Evolutionary conservation across 2,329 filamentous ascomycete species (phyloP).

Genomic region (Aschersonia sp.): DNA sequence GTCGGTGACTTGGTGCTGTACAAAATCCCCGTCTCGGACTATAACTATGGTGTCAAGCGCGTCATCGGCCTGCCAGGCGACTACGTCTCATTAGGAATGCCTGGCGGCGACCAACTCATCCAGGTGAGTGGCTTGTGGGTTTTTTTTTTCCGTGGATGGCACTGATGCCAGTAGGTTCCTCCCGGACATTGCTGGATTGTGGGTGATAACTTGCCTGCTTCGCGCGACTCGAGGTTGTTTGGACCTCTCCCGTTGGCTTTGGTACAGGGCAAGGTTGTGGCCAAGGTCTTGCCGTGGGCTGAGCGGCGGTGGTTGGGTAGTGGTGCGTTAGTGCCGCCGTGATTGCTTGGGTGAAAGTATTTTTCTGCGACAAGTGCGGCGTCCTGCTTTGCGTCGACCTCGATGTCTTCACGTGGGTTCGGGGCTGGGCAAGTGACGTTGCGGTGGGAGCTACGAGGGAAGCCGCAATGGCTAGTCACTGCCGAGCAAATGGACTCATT

Average conservation of each 20-base stretch:
- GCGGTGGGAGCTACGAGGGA: no score
- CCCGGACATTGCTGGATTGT: constrained; percentile 83
- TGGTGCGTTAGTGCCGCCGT: constrained; percentile 20
- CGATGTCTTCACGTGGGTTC: no score
- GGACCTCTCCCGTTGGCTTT: constrained; percentile 78
- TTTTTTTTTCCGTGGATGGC: not conserved
- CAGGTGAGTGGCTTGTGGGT: constrained; percentile 34
- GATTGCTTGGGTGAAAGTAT: not conserved
- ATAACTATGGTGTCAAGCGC: constrained; percentile 58
- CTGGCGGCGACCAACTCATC: constrained; percentile 44
- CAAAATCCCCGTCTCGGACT: constrained; percentile 54
- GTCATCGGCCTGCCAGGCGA: constrained; percentile 65
- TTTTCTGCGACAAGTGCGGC: no score
- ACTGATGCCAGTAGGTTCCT: constrained; percentile 47
- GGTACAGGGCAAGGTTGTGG: constrained; percentile 70
- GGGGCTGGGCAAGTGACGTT: no score
- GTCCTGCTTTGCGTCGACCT: no score
- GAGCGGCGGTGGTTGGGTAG: constrained; percentile 36
- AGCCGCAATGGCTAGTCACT: no score
- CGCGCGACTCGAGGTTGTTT: constrained; percentile 74
- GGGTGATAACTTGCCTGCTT: constrained; percentile 76
- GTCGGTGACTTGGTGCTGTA: constrained; percentile 83
- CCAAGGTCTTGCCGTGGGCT: constrained; percentile 38
- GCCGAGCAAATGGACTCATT: no score
- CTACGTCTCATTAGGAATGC: constrained; percentile 54